Conservation (phyloP, 129 eudicot species). For the Escallonia herrerae region DNA sequence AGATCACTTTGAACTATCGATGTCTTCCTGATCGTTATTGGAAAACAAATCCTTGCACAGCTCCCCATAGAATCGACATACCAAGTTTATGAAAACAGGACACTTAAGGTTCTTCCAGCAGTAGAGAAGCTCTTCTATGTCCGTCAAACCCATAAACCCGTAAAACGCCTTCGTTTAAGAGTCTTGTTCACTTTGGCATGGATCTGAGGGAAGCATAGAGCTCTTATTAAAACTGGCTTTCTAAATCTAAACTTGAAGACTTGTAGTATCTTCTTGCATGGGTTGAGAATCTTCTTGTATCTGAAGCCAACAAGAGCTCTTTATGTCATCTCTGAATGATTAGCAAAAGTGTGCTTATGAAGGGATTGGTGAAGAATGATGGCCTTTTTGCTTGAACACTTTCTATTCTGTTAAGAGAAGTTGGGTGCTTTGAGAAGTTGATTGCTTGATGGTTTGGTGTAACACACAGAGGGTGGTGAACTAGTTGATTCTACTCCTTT, state of each 20-base stretch:
- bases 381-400: neutral
- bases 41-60: conserved; percentile 76
- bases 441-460: conserved; percentile 15
- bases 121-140: conserved; percentile 77
- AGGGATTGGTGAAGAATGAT: conserved; percentile 7
- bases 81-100: conserved; percentile 68
- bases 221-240: conserved; percentile 41
- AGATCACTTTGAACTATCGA: conserved; percentile 9
- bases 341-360: conserved; percentile 12
- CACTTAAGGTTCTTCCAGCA: conserved; percentile 73
- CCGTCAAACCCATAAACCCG: conserved; percentile 51
- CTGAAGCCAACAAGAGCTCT: conserved; percentile 36
- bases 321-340: conserved; percentile 28
- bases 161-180: neutral
- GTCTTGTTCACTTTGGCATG: conserved; percentile 7
- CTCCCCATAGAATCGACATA: conserved; percentile 75
- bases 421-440: neutral
- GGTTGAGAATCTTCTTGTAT: conserved; percentile 47
- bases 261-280: conserved; percentile 41
- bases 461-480: neutral
- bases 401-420: neutral
- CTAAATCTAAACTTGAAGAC: conserved; percentile 37
- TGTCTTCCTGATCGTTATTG: conserved; percentile 17
- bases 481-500: conserved; percentile 10
- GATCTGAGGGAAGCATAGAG: conserved; percentile 15